Percentiles rank a stretch among this genome's conserved stretches.
phyloP scores from a whole-genome alignment of 352 stramenopile species.

The Phytophthora lateralis region DNA sequence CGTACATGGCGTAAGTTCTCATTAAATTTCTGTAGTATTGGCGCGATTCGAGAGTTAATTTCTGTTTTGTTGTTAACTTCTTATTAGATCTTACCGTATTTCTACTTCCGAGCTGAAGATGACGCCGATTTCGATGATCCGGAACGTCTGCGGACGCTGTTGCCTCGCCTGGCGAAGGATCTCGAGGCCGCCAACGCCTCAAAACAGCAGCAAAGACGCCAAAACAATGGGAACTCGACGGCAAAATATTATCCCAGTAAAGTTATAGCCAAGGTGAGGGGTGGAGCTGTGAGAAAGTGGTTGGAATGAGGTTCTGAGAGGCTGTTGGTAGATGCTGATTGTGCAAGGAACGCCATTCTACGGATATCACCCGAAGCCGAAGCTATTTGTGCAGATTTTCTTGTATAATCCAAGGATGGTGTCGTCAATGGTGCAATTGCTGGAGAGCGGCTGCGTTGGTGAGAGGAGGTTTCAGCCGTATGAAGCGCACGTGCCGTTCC shows the following conservation, averaged over 20 bases:
- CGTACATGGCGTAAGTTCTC: constrained; percentile 77
- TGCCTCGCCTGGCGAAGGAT: constrained; percentile 76
- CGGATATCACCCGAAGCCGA: constrained; percentile 75
- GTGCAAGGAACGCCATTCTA: constrained; percentile 91
- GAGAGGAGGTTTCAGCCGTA: constrained; percentile 85
- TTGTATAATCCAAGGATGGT: constrained; percentile 82
- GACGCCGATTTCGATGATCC: constrained; percentile 69
- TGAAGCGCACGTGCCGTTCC: constrained; percentile 89
- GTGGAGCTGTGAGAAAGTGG: neutral
- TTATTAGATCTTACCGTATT: constrained; percentile 87
- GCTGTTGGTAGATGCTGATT: constrained; percentile 69
- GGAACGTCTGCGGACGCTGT: constrained; percentile 52
- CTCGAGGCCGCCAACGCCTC: constrained; percentile 60
- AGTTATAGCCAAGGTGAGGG: constrained; percentile 73
- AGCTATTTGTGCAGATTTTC: constrained; percentile 90
- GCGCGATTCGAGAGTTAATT: neutral
- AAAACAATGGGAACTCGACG: constrained; percentile 13
- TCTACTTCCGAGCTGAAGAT: constrained; percentile 84
- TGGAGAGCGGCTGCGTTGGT: constrained; percentile 84
- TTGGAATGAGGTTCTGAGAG: neutral
- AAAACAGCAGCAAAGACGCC: constrained; percentile 48
- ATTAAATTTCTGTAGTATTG: neutral
- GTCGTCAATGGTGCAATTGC: constrained; percentile 68
- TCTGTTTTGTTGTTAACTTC: neutral
- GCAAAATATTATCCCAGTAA: constrained; percentile 23